phyloP scores from a whole-genome alignment of 176 grass and related monocot species.

The Triticum urartu region DNA sequence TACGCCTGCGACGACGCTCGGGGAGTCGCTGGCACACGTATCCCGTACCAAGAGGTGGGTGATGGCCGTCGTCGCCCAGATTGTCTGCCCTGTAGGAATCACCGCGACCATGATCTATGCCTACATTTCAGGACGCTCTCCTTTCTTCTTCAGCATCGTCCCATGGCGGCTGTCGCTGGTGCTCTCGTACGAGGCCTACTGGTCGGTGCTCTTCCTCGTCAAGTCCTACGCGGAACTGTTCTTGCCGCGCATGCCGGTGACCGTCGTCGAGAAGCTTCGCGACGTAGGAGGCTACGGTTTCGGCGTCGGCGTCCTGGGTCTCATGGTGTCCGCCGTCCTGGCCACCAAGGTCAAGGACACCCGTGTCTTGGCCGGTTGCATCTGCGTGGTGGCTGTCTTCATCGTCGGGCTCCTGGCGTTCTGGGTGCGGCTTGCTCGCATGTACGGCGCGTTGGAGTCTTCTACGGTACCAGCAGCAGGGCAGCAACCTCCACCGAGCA shows the following conservation, averaged over 20 bases:
- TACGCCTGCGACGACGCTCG: background rate
- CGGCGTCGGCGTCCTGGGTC: background rate
- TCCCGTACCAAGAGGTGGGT: background rate
- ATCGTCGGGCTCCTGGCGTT: background rate
- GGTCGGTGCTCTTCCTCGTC: background rate
- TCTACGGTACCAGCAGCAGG: background rate
- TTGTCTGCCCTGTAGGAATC: background rate
- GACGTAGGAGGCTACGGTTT: background rate
- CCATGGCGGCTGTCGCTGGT: background rate
- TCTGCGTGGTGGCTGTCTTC: background rate
- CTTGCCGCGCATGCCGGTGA: slow-evolving; percentile 1
- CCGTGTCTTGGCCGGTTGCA: background rate
- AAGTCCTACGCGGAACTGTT: background rate
- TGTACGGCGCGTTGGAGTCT: background rate
- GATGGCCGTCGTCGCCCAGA: background rate
- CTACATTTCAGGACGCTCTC: background rate
- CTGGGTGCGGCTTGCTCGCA: slow-evolving; percentile 15
- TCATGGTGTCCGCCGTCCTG: background rate
- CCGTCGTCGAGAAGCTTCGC: background rate
- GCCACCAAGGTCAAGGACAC: background rate
- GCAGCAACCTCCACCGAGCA: too few species aligned
- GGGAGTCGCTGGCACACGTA: background rate
- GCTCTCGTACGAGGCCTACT: background rate
- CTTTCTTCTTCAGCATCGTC: background rate
- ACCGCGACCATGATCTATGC: background rate